Evolutionary conservation across 2,329 filamentous ascomycete genomes (phyloP).

Genomic region (Ascochyta viciae-villosae): DNA sequence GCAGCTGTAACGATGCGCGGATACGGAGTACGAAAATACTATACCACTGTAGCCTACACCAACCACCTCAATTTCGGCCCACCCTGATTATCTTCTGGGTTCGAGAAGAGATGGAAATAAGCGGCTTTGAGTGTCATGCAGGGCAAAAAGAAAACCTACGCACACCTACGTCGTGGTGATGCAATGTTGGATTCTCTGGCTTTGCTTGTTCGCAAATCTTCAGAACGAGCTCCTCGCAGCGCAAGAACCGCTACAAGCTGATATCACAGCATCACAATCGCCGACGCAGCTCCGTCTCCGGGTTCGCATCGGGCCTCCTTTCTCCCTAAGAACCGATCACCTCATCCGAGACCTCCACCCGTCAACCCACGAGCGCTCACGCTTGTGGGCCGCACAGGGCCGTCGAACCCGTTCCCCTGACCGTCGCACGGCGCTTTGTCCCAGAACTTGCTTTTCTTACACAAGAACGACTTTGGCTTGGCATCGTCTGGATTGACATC

Average conservation of each 20-base stretch:
- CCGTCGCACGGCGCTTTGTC: conserved; percentile 12
- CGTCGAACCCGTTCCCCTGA: conserved; percentile 16
- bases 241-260: background rate
- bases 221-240: background rate
- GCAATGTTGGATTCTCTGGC: background rate
- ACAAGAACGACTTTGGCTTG: conserved; percentile 3
- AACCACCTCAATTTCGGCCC: conserved; percentile 12
- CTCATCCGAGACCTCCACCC: conserved; percentile 7
- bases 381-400: conserved; percentile 1
- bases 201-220: background rate
- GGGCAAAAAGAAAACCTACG: background rate
- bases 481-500: background rate
- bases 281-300: conserved; percentile 10
- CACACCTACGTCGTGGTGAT: conserved; percentile 18
- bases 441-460: conserved; percentile 10
- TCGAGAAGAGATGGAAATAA: conserved; percentile 4
- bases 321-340: conserved; percentile 4
- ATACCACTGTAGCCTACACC: conserved; percentile 6
- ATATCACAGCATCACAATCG: background rate
- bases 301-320: conserved; percentile 5
- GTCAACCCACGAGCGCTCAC: background rate
- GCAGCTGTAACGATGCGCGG: conserved; percentile 3
- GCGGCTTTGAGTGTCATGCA: conserved; percentile 10
- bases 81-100: conserved; percentile 3
- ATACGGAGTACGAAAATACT: conserved; percentile 5